Percentiles rank a stretch among this genome's conserved stretches.
Evolutionary conservation across 495 filamentous ascomycete genomes (phyloP).

Genomic region (Aspergillus cristatus): DNA sequence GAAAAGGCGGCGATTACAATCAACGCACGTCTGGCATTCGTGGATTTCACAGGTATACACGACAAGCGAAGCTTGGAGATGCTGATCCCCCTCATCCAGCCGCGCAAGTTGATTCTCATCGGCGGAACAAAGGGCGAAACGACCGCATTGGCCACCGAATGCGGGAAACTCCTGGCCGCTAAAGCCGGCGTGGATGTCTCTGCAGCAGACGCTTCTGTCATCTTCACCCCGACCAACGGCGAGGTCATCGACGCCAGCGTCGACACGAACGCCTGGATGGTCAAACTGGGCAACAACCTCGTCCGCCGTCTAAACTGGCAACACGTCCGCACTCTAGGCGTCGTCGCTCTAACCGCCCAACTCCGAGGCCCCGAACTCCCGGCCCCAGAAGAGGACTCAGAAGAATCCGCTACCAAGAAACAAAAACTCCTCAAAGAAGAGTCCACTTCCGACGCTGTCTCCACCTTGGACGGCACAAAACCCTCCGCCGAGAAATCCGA

Average conservation of each 20-base stretch:
- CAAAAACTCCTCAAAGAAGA: conserved; percentile 49
- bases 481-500: conserved; percentile 22
- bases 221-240: conserved; percentile 72
- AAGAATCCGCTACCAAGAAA: conserved; percentile 53
- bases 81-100: conserved; percentile 89
- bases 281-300: conserved; percentile 76
- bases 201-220: conserved; percentile 41
- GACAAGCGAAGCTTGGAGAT: conserved; percentile 88
- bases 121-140: conserved; percentile 75
- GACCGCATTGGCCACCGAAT: conserved; percentile 64
- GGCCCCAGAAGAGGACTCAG: conserved; percentile 21
- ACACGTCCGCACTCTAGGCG: conserved; percentile 76
- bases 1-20: conserved; percentile 51
- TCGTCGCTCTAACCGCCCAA: conserved; percentile 76
- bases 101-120: conserved; percentile 84
- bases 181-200: conserved; percentile 34
- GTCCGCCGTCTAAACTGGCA: conserved; percentile 88
- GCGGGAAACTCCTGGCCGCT: conserved; percentile 59
- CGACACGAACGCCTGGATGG: conserved; percentile 94
- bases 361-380: conserved; percentile 30
- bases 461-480: conserved; percentile 15
- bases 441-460: conserved; percentile 13
- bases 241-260: conserved; percentile 77
- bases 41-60: conserved; percentile 88
- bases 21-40: conserved; percentile 67